Percentiles rank a stretch among this genome's conserved stretches.
phyloP scores from a whole-genome alignment of 768 basidiomycete genomes.

The Leucosporidium yakuticum region DNA sequence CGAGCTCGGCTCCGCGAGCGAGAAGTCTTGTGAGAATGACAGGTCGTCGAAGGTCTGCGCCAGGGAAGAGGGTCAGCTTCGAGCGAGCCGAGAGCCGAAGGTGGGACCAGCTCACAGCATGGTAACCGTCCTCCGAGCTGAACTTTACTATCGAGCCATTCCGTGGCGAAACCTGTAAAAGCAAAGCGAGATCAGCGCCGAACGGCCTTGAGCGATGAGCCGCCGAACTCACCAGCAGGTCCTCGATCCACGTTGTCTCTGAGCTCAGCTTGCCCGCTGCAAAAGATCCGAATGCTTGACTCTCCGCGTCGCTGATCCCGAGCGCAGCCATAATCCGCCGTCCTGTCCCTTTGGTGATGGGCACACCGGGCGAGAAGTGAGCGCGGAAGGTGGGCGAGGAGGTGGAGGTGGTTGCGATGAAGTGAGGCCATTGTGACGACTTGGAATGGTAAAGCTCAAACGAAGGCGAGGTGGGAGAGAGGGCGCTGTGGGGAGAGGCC shows the following conservation, averaged over 20 bases:
- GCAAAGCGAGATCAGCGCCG: not conserved
- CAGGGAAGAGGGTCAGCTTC: no score
- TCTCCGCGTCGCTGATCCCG: not conserved
- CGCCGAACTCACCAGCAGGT: not conserved
- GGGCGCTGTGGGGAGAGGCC: not conserved
- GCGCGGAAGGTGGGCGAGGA: conserved; percentile 1
- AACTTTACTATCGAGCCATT: not conserved
- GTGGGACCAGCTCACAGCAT: not conserved
- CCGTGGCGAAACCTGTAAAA: not conserved
- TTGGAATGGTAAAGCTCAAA: not conserved
- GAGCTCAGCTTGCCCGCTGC: not conserved
- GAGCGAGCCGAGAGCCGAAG: no score
- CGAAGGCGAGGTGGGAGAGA: not conserved
- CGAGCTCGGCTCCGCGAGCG: not conserved
- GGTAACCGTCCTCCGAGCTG: not conserved
- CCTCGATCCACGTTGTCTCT: conserved; percentile 3
- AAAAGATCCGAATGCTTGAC: not conserved
- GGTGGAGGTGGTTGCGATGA: not conserved
- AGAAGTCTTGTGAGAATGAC: not conserved
- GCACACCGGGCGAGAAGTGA: not conserved
- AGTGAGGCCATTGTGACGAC: not conserved
- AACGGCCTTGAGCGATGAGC: not conserved
- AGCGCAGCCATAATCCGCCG: conserved; percentile 1
- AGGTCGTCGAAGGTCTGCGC: not conserved
- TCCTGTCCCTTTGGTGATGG: not conserved